Percentiles rank a stretch among this genome's conserved stretches.
Conservation (phyloP, 805 yeast species). For the Candida ipomoeae region DNA sequence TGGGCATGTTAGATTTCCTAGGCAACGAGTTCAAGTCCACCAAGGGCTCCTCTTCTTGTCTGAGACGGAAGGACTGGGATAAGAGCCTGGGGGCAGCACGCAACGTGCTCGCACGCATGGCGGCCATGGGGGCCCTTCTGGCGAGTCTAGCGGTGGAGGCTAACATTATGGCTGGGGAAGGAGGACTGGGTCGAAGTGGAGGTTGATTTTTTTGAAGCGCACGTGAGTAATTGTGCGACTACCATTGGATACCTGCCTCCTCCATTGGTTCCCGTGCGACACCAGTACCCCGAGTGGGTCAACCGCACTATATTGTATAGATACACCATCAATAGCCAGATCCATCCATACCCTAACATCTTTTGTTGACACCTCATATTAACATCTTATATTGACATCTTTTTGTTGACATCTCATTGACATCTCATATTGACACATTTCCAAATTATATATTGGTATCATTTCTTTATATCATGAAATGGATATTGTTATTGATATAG, state of each 20-base stretch:
- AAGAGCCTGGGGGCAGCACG: conserved; percentile 6
- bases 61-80: conserved; percentile 4
- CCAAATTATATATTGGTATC: no score
- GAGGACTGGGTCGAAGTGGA: neutral
- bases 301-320: no score
- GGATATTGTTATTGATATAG: no score
- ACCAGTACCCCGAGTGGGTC: conserved; percentile 5
- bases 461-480: no score
- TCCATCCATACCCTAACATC: no score
- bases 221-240: conserved; percentile 17
- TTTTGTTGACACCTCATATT: no score
- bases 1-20: conserved; percentile 31
- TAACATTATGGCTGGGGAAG: conserved; percentile 11
- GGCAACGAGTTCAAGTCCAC: conserved; percentile 35
- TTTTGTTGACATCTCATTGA: no score
- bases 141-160: conserved; percentile 15
- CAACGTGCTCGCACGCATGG: conserved; percentile 2
- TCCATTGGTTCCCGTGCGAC: neutral
- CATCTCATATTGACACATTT: no score
- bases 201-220: conserved; percentile 11
- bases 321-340: no score
- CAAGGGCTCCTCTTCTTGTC: conserved; percentile 27
- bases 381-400: no score
- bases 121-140: conserved; percentile 8
- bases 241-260: conserved; percentile 10